A percentile compares a stretch with the other conserved stretches of the same genome.
These are phyloP conservation scores for Populus nigra DNA, from an alignment of 345 rosid species.

Conservation along the genomic window DNA sequence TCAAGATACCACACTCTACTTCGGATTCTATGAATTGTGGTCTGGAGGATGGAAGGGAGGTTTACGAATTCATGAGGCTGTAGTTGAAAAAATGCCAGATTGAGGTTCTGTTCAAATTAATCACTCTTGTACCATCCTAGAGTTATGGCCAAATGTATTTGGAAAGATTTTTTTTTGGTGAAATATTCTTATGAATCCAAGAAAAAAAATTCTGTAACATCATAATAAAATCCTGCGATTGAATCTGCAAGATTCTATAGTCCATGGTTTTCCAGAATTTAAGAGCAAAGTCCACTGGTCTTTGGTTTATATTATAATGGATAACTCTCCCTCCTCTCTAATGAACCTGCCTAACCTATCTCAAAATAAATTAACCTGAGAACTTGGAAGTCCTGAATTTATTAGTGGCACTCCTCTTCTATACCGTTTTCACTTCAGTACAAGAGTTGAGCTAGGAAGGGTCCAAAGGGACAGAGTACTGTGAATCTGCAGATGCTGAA, in stretches of 20 bases:
- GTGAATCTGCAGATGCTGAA: neutral
- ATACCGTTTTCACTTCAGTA: neutral
- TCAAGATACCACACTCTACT: slow-evolving; percentile 27
- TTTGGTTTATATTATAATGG: neutral
- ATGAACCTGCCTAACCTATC: neutral
- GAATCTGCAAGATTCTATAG: neutral
- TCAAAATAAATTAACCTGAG: neutral
- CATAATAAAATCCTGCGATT: neutral
- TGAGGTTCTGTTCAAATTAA: neutral
- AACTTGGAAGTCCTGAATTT: neutral
- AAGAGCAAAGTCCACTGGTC: neutral
- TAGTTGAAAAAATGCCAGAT: slow-evolving; percentile 14
- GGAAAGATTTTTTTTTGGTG: neutral
- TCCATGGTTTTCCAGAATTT: neutral
- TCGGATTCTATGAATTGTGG: slow-evolving; percentile 75
- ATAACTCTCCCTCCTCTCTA: neutral
- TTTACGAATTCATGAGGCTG: slow-evolving; percentile 46
- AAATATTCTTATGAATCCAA: neutral
- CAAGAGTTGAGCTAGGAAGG: neutral
- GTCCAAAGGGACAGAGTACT: neutral
- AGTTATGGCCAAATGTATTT: neutral
- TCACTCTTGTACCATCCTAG: neutral
- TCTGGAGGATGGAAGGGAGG: slow-evolving; percentile 62
- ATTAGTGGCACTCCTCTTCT: neutral
- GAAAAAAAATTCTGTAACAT: neutral